phyloP scores from a whole-genome alignment of 2,329 filamentous ascomycete genomes.

The Hypoxylon sp. region DNA sequence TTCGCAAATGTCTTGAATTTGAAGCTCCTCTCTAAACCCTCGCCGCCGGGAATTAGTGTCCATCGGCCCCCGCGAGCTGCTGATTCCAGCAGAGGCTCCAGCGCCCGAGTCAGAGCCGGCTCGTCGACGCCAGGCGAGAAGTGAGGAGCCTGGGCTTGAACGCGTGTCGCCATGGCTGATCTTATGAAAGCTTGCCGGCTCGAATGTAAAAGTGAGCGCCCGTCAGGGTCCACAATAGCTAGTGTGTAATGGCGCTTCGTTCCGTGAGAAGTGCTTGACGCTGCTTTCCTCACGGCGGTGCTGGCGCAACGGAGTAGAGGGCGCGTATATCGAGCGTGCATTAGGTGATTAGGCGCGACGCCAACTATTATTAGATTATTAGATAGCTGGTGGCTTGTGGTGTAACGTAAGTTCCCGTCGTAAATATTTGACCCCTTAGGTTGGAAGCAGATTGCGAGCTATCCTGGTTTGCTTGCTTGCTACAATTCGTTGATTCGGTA shows the following conservation, averaged over 20 bases:
- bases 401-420: constrained; percentile 22
- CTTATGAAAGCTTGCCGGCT: constrained; percentile 29
- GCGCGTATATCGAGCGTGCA: constrained; percentile 28
- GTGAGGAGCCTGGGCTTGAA: constrained; percentile 31
- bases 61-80: constrained; percentile 58
- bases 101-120: constrained; percentile 52
- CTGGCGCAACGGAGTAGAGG: constrained; percentile 27
- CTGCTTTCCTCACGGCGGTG: constrained; percentile 10
- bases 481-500: constrained; percentile 7
- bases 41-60: constrained; percentile 64
- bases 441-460: constrained; percentile 40
- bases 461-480: constrained; percentile 27
- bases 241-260: constrained; percentile 17
- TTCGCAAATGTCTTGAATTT: constrained; percentile 75
- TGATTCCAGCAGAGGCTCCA: constrained; percentile 55
- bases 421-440: background rate
- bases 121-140: constrained; percentile 64
- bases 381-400: constrained; percentile 6
- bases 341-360: constrained; percentile 36
- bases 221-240: constrained; percentile 8
- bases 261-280: constrained; percentile 1
- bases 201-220: constrained; percentile 27
- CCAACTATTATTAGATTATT: constrained; percentile 25
- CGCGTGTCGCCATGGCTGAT: constrained; percentile 29
- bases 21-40: constrained; percentile 71